Base-by-base conservation (phyloP, 441 rosid species). In the Cnidoscolus chayamansa region DNA sequence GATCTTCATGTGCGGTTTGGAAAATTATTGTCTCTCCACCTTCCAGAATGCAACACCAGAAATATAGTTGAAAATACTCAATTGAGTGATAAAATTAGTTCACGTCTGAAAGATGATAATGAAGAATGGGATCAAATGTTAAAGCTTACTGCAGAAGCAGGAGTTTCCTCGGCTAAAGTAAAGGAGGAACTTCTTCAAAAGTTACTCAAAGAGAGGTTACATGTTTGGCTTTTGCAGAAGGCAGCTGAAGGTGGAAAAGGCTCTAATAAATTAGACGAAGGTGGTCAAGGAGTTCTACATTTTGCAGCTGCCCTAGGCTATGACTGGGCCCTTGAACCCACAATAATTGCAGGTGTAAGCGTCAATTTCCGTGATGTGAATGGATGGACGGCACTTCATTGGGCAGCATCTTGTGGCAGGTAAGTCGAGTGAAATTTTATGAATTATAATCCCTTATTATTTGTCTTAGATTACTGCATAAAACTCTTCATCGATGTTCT, bases 361-460 rank as follows among this genome's bases (percentile, higher is more conserved):
- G 86, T 89, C 75, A 88, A 94, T 79, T 94, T 91, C 76, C 92
- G 97, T 6, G 98, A 94, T 74, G 84, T 77, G 25, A 90, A 90
- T 80, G 98, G 97, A 45, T 94, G 98, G 98, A 94, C 97, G 45
- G 98, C 97, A 72, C 97, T 94, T 80, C 98, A 94, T 69, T 94
- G 98, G 98, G 98, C 98, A 53, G 98, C 98, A 71, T 87, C 76
- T 79, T 86, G 76, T 78, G 97, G 98, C 86, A 91, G 97, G 97
- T 86, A 71, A 75, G 75, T 31, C 67, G 63, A 75, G 25, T 74
- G 56, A 51, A 30, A 45, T 66, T 1, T 45, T 20, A 4, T 35
- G 10, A 20, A 20, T 4, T 31, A 47, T 17, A 31, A 47, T 20
- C 65, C 45, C 60, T 72, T 70, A 73, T 15, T 56, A 69, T 25